Evolutionary conservation across 2,329 filamentous ascomycete genomes (phyloP), one percentile per base, ranked within the genome.

Genomic region (Sporothrix globosa): DNA sequence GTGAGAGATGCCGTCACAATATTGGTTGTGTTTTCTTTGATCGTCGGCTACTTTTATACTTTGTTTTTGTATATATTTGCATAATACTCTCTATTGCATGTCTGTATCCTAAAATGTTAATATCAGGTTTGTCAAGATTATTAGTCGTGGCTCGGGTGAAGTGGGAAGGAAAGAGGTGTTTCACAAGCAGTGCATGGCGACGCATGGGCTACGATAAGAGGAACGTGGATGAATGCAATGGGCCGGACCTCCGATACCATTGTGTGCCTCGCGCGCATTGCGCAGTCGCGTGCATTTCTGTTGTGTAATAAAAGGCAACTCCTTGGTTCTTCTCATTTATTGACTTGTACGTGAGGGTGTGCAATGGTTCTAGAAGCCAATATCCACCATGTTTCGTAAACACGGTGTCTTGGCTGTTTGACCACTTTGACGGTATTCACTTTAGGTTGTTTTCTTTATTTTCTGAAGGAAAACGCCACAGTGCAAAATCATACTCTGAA

Each of bases 231-330:
- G 44, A 34, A 34, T 50, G 63, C 11, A 53, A 30, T 50, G 46
- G 46, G 5, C 48, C 63, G 63, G 63, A 67, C 63, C 63, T 67
- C 63, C 63, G 63, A 67, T 41, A 30, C 17, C 17, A 41, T 41
- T 7, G 21, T 21, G 24, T 7, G 17, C 21, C n/a, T 21, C 44
- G 34, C 50, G 24, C 5, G 27, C 61, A 50, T 65, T 3, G 39
- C 27, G 39, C 21, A 21, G 24, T 65, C 24, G 34, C 41, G 34
- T 41, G 56, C 34, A 21, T 44, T 44, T n/a, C 58, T 27, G 58
- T 19, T 46, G 58, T 46, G 58, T 10, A 27, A 27, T 63, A 39
- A 46, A 39, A 27, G n/a, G 39, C 54, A 17, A 5, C 17, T 39
- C 30, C 41, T 17, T 19, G 54, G 54, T 19, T 39, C 14, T 46